A percentile compares a stretch with the other conserved stretches of the same genome.
Conservation (phyloP, 2,329 filamentous ascomycete genomes). For the Alternaria sp. region DNA sequence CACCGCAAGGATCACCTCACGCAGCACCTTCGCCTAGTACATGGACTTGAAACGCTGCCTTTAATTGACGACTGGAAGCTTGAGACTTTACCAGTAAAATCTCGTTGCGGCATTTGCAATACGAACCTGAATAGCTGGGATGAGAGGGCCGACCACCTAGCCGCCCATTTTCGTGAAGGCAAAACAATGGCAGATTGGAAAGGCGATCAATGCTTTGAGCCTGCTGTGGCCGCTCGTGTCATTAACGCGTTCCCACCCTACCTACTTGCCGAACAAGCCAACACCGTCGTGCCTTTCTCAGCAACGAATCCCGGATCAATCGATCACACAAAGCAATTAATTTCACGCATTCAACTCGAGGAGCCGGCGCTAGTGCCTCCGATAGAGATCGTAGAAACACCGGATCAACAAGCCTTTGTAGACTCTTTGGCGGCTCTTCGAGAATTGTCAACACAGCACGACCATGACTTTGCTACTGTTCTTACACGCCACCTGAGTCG, state of each 20-base stretch:
- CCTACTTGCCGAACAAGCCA: constrained; percentile 54
- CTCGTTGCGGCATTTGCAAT: constrained; percentile 61
- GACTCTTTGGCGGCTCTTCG: neutral
- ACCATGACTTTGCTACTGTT: constrained; percentile 52
- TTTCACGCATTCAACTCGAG: constrained; percentile 21
- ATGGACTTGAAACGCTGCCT: constrained; percentile 65
- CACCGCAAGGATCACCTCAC: constrained; percentile 68
- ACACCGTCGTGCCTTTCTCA: constrained; percentile 54
- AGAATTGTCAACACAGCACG: constrained; percentile 28
- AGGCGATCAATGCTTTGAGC: constrained; percentile 60
- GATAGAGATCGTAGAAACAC: neutral
- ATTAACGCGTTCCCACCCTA: constrained; percentile 58
- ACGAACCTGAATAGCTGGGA: constrained; percentile 56
- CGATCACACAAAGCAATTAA: constrained; percentile 34
- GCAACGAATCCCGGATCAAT: constrained; percentile 44
- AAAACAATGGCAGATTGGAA: constrained; percentile 61
- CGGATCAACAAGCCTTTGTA: neutral
- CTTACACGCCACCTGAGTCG: constrained; percentile 54
- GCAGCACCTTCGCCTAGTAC: constrained; percentile 65
- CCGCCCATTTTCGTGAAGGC: constrained; percentile 61
- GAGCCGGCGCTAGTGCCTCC: constrained; percentile 1
- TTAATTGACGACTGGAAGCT: constrained; percentile 69
- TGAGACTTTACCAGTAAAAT: constrained; percentile 59
- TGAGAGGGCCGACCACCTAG: constrained; percentile 59
- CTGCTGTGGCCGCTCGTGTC: constrained; percentile 54